Conservation (phyloP, 1,284 basidiomycete genomes). For the Agroathelia rolfsii region DNA sequence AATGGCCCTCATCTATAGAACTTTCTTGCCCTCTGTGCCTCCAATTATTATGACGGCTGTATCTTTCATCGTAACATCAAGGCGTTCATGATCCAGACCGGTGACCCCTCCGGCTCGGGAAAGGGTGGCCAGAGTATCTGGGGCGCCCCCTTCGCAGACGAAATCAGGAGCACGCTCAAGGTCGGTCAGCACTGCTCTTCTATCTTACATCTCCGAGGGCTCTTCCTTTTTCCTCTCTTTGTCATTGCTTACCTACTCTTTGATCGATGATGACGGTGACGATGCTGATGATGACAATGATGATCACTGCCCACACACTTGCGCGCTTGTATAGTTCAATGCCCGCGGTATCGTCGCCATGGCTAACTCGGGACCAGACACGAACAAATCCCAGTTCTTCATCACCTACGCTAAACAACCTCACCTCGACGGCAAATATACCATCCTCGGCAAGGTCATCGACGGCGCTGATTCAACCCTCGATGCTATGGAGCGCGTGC, state of each 20-base stretch:
- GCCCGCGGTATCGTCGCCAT: constrained; percentile 89
- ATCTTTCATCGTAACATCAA: constrained; percentile 93
- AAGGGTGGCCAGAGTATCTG: constrained; percentile 82
- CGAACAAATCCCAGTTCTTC: constrained; percentile 94
- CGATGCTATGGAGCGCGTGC: constrained; percentile 83
- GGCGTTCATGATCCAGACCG: constrained; percentile 93
- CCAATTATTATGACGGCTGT: constrained; percentile 79
- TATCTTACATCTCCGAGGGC: too few relatives aligned
- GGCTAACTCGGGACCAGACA: constrained; percentile 90
- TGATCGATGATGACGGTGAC: background rate
- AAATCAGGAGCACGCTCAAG: constrained; percentile 86
- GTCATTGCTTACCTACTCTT: constrained; percentile 8
- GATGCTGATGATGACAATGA: too few relatives aligned
- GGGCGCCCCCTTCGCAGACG: constrained; percentile 83
- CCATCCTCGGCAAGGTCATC: constrained; percentile 92
- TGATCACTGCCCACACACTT: constrained; percentile 8
- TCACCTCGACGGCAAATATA: constrained; percentile 90
- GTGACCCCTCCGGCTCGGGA: constrained; percentile 74
- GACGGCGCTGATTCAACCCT: constrained; percentile 86
- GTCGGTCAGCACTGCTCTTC: too few relatives aligned
- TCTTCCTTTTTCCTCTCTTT: background rate
- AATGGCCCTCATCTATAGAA: too few relatives aligned
- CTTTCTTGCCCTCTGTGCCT: constrained; percentile 89
- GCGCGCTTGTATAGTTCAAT: constrained; percentile 95
- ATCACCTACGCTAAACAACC: constrained; percentile 88